Base-by-base conservation (phyloP, 2,329 filamentous ascomycete genomes). In the Phaeosphaeriaceae sp. region DNA sequence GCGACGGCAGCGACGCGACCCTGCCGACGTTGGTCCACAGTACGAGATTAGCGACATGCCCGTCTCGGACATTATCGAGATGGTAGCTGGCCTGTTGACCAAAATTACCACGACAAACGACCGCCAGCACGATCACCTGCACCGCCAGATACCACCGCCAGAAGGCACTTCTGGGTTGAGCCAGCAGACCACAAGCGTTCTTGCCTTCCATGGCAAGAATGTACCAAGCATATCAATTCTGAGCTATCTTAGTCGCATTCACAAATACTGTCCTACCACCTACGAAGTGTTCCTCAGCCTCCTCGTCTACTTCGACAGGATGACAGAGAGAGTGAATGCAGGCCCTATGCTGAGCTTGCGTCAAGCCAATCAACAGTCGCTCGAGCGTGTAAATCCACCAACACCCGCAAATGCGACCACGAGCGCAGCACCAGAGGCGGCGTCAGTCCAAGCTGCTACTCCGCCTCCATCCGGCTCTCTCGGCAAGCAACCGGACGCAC, bases 41-140 rank as follows among this genome's bases (percentile, higher is more conserved):
- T 99, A 97, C 76, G 95, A 98, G 78, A 97, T 99, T 69, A 97
- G 93, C 79, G 91, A 88, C 53, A 98, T 99, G 94, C 95, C 95
- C 52, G 96, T 98, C 54, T 88, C 90, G 65, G 94, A 99, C 74
- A 92, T 99, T 67, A 99, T 99, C 74, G 94, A 98, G 78, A 98
- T 99, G 95, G 95, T 99, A 3, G 95, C 95, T 4, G 95, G 93
- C 7, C 85, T 99, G 22, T 83, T 99, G 61, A 97, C 94, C 56
- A 98, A 98, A 78, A 99, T 99, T 69, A 98, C 95, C 6, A 92
- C 92, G 3, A 97, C 94, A 56, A 99, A 99, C 75, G 95, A 99
- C 75, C 82, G 90, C 51, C 93, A 98, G 76, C 94, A 98, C 78
- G 92, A 97, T 75, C 91, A 93, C 63, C 80, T 97, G 65, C 92